Base-by-base conservation (phyloP, 148 eudicot species). In the Camellia granthamiana region DNA sequence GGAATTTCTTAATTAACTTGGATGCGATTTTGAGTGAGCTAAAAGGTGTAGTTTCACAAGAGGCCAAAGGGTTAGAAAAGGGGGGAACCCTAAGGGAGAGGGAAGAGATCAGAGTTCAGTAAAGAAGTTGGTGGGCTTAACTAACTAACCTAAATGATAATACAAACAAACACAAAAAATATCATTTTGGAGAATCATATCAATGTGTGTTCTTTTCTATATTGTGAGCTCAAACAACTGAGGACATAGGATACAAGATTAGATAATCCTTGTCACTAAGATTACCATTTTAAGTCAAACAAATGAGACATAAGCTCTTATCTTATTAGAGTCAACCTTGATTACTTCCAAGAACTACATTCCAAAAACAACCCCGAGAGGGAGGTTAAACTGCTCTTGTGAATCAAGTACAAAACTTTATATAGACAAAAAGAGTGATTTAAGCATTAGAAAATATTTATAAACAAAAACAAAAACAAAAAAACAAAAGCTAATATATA, bases 291-390 rank as follows among this genome's bases (percentile, higher is more conserved):
- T 68, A 38, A 68, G 71, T 68, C 74, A 69, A 44, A 69, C 43
- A 18, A 44, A 69, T 15, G 41, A 8, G 7, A 46, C 30, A 76
- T 19, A 61, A 44, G 15, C n/a, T 11, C 15, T 60, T 6, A 51
- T 73, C 56, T 5, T 19, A 14, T 4, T 1, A 15, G 44, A 56
- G 81, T 58, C 76, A 70, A 59, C 56, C 42, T 11, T 76, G 65
- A 49, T 21, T 43, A 81, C 18, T 58, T 70, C 76, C 76, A n/a
- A 69, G 61, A n/a, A 78, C 75, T 18, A 78, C 56, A 78, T 42
- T 78, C 81, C 81, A 79, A 59, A 69, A 55, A 30, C 30, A n/a
- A 19, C 1, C 49, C 66, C 47, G 69, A 58, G 65, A 69, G 75
- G 75, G 76, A 79, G 68, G 76, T 69, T 70, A 69, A 69, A 69